Conservation (phyloP, 305 asterid species). For the Plantago coronopus region DNA sequence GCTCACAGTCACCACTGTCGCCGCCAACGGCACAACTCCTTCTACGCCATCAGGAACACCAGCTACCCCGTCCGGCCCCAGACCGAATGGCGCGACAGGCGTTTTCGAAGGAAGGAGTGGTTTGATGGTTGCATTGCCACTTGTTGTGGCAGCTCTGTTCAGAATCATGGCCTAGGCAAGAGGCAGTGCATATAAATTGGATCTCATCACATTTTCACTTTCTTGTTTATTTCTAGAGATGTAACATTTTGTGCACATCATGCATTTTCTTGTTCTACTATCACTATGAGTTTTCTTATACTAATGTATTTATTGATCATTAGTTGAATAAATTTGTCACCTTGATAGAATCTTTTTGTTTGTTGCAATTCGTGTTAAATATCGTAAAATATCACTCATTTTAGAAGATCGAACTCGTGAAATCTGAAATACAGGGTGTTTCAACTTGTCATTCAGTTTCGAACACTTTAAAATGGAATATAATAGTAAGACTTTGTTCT, state of each 20-base stretch:
- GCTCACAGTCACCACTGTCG: conserved; percentile 28
- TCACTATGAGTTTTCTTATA: too few relatives aligned
- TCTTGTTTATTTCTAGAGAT: background rate
- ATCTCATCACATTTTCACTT: conserved; percentile 2
- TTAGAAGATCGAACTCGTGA: too few relatives aligned
- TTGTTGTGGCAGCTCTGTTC: conserved; percentile 27
- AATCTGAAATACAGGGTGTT: too few relatives aligned
- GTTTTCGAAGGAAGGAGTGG: conserved; percentile 25
- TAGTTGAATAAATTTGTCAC: background rate
- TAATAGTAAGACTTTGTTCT: too few relatives aligned
- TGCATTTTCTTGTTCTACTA: background rate
- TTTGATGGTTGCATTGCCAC: conserved; percentile 20
- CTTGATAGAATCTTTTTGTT: too few relatives aligned
- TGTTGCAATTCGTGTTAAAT: too few relatives aligned
- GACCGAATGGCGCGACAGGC: conserved; percentile 18
- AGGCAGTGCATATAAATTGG: conserved; percentile 39
- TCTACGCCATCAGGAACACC: conserved; percentile 22
- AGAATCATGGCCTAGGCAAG: conserved; percentile 41
- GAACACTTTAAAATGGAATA: too few relatives aligned
- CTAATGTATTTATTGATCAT: background rate
- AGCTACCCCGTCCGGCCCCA: conserved; percentile 19
- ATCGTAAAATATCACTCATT: too few relatives aligned
- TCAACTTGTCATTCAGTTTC: too few relatives aligned
- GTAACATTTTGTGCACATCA: too few relatives aligned
- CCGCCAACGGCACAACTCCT: conserved; percentile 10